phyloP scores from a whole-genome alignment of 306 rosid genomes.

The Sicyos edulis region DNA sequence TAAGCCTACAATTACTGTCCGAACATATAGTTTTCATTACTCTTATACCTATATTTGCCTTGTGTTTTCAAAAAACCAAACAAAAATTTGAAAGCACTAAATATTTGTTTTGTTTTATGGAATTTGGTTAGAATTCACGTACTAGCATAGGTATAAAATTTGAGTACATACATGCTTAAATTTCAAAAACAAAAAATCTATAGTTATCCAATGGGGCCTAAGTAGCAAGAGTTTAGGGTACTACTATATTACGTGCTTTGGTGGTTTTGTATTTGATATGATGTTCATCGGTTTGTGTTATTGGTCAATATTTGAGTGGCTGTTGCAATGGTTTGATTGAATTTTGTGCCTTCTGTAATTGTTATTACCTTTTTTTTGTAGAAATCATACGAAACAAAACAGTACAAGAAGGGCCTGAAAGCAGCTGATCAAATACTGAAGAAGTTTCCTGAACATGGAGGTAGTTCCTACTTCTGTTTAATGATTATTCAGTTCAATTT shows the following conservation, averaged over 20 bases:
- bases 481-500: not conserved
- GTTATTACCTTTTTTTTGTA: slow-evolving; percentile 24
- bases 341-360: slow-evolving; percentile 14
- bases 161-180: too few relatives aligned
- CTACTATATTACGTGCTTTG: not conserved
- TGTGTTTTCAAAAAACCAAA: too few relatives aligned
- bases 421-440: slow-evolving; percentile 94
- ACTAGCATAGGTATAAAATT: too few relatives aligned
- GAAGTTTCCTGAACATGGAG: slow-evolving; percentile 98
- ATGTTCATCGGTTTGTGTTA: not conserved
- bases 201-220: too few relatives aligned
- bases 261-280: not conserved
- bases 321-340: not conserved
- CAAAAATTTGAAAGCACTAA: too few relatives aligned
- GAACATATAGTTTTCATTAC: too few relatives aligned
- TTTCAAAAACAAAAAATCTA: too few relatives aligned
- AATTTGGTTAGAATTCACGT: too few relatives aligned
- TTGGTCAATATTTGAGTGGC: not conserved
- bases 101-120: too few relatives aligned
- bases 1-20: too few relatives aligned
- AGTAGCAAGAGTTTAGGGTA: too few relatives aligned
- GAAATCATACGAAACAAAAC: slow-evolving; percentile 98
- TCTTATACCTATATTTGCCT: too few relatives aligned
- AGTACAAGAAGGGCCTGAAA: slow-evolving; percentile 90
- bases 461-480: slow-evolving; percentile 31